phyloP scores from a whole-genome alignment of 1,139 yeast species.

The Blastobotrys indianensis region DNA sequence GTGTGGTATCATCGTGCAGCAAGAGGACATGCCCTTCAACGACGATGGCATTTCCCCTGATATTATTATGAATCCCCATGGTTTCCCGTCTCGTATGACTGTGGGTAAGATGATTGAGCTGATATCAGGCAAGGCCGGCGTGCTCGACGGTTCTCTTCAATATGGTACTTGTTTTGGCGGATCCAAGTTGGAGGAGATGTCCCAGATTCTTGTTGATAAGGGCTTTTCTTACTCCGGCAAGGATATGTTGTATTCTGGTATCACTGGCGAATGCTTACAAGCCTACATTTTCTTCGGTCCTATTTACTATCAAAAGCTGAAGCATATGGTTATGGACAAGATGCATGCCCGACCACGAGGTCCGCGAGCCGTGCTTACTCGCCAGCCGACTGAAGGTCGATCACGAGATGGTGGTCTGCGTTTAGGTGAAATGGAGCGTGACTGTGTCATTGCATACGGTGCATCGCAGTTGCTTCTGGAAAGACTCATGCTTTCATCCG shows the following conservation, averaged over 20 bases:
- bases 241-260: constrained; percentile 97
- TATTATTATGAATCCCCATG: constrained; percentile 97
- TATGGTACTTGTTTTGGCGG: constrained; percentile 99
- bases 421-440: constrained; percentile 99
- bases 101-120: constrained; percentile 98
- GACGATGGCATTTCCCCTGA: constrained; percentile 90
- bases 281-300: constrained; percentile 99
- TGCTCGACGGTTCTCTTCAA: constrained; percentile 80
- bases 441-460: constrained; percentile 98
- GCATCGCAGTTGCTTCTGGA: constrained; percentile 92
- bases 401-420: constrained; percentile 99
- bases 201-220: constrained; percentile 80
- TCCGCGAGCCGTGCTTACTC: constrained; percentile 94
- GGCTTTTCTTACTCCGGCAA: constrained; percentile 96
- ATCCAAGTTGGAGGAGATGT: constrained; percentile 90
- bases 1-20: constrained; percentile 94
- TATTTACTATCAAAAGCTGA: constrained; percentile 92
- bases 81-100: constrained; percentile 99
- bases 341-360: constrained; percentile 99
- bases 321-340: constrained; percentile 98
- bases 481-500: constrained; percentile 93
- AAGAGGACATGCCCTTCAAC: constrained; percentile 92
- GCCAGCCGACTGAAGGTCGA: constrained; percentile 99
- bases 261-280: constrained; percentile 94
- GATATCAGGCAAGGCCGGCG: constrained; percentile 97